These are phyloP conservation scores for Epichloe gansuensis DNA, from an alignment of 2,329 filamentous ascomycete genomes.

Conservation along the genomic window DNA sequence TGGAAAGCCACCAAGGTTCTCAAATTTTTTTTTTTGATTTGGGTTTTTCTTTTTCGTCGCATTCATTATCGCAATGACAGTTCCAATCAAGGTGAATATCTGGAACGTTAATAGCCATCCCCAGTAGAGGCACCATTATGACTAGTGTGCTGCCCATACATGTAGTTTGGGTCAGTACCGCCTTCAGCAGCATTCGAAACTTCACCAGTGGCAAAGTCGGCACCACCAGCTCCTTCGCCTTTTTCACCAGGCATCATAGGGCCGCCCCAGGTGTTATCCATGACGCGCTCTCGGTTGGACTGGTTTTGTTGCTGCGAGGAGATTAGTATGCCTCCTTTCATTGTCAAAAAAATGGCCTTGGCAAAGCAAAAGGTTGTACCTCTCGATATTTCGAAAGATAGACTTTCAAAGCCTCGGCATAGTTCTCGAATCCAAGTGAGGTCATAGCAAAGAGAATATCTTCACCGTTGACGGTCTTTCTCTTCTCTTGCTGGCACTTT, in stretches of 20 bases:
- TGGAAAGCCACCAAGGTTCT: neutral
- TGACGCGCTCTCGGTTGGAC: constrained; percentile 26
- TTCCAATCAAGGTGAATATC: neutral
- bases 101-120: constrained; percentile 33
- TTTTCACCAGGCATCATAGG: constrained; percentile 22
- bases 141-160: constrained; percentile 40
- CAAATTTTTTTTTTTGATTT: neutral
- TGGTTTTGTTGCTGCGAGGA: constrained; percentile 27
- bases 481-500: constrained; percentile 98
- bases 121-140: constrained; percentile 45
- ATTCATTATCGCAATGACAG: constrained; percentile 1
- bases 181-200: constrained; percentile 27
- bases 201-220: constrained; percentile 33
- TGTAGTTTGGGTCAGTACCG: constrained; percentile 30
- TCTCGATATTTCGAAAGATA: constrained; percentile 96
- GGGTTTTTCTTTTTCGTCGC: neutral
- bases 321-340: neutral
- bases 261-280: constrained; percentile 22
- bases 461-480: constrained; percentile 97
- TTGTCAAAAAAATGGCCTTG: neutral
- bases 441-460: constrained; percentile 99
- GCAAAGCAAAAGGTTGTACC: constrained; percentile 42
- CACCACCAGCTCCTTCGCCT: constrained; percentile 15
- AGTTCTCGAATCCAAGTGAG: constrained; percentile 96
- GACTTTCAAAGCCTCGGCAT: constrained; percentile 93